A percentile compares a stretch with the other conserved stretches of the same genome.
Conservation (phyloP, 306 rosid genomes). For the Sphenostylis stenocarpa region DNA sequence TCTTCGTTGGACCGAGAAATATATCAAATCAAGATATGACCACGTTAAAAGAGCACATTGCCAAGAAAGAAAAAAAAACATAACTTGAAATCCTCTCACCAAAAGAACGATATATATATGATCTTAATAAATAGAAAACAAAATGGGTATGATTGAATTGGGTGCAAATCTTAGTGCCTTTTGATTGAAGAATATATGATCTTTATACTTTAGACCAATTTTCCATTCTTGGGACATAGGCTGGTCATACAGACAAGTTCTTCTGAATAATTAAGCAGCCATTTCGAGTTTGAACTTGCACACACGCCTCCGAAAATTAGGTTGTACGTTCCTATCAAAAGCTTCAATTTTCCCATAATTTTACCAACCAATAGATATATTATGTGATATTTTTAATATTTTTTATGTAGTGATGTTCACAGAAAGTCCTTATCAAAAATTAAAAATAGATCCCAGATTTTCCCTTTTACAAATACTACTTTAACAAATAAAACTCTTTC, state of each 20-base stretch:
- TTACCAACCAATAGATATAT: neutral
- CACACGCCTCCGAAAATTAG: slow-evolving; percentile 4
- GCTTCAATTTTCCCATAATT: neutral
- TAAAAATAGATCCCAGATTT: neutral
- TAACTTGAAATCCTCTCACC: neutral
- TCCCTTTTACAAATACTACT: too few relatives aligned
- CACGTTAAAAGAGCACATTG: neutral
- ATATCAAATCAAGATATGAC: neutral
- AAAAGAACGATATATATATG: neutral
- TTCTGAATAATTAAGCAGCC: neutral
- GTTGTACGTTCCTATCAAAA: neutral
- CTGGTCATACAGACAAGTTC: neutral
- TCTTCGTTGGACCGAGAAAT: neutral
- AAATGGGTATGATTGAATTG: neutral
- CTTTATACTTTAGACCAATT: neutral
- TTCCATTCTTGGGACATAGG: neutral
- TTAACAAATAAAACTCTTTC: too few relatives aligned
- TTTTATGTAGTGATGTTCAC: neutral
- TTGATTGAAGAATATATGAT: neutral
- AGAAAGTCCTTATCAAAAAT: neutral
- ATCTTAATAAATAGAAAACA: neutral
- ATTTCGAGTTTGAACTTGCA: slow-evolving; percentile 2
- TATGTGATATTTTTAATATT: neutral
- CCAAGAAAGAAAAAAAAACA: neutral
- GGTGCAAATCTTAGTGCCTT: neutral